phyloP scores from a whole-genome alignment of 371 early-diverging fungal genomes.

The Rhizomucor miehei region DNA sequence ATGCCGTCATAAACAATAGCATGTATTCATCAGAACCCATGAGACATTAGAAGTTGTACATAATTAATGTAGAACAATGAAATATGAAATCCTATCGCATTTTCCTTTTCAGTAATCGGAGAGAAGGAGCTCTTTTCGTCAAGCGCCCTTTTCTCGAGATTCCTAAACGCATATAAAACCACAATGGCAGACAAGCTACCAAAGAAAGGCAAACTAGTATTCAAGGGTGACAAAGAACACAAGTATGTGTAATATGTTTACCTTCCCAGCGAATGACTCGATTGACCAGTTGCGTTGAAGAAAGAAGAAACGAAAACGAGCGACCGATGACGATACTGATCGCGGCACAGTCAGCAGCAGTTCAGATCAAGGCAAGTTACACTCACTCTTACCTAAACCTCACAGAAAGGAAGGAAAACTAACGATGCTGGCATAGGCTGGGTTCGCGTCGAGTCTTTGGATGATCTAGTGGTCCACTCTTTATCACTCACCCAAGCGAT shows the following conservation, averaged over 20 bases:
- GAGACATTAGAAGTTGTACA: too few species aligned
- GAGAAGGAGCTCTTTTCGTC: too few species aligned
- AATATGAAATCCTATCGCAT: too few species aligned
- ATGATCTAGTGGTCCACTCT: conserved; percentile 74
- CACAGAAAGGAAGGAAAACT: neutral
- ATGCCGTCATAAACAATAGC: neutral
- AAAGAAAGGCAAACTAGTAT: conserved; percentile 47
- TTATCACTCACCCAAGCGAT: conserved; percentile 65
- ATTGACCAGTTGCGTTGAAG: conserved; percentile 15
- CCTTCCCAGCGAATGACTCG: neutral
- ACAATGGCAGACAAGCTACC: conserved; percentile 3
- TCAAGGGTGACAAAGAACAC: conserved; percentile 58
- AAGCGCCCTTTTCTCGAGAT: too few species aligned
- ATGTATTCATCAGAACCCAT: neutral
- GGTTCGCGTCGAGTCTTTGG: conserved; percentile 59
- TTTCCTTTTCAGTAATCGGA: too few species aligned
- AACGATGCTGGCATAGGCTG: conserved; percentile 45
- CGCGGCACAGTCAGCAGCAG: conserved; percentile 24
- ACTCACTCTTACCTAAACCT: neutral
- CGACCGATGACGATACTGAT: conserved; percentile 26
- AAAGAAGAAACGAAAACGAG: conserved; percentile 61
- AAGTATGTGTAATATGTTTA: conserved; percentile 29
- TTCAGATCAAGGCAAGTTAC: conserved; percentile 37
- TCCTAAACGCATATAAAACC: too few species aligned
- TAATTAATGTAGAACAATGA: too few species aligned